Conservation (phyloP, 768 basidiomycete genomes). For the Gyrodon lividus region DNA sequence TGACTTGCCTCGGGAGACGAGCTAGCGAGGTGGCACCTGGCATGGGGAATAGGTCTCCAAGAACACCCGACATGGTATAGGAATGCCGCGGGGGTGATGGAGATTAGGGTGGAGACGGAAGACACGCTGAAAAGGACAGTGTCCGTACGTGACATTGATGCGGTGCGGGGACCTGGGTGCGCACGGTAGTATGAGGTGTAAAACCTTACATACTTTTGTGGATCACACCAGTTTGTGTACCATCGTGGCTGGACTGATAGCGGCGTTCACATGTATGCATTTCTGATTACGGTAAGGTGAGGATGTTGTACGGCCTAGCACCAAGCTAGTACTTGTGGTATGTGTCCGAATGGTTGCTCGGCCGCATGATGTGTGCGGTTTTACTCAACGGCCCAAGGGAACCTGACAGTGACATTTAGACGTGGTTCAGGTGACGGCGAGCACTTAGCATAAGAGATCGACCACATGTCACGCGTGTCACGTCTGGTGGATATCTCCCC, state of each 20-base stretch:
- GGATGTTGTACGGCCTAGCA: slow-evolving; percentile 29
- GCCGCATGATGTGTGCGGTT: slow-evolving; percentile 16
- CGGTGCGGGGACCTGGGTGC: slow-evolving; percentile 34
- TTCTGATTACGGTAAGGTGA: slow-evolving; percentile 32
- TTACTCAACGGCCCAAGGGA: slow-evolving; percentile 13
- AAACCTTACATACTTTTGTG: slow-evolving; percentile 30
- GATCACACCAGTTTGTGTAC: slow-evolving; percentile 26
- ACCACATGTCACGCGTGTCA: slow-evolving; percentile 21
- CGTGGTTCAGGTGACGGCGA: slow-evolving; percentile 17
- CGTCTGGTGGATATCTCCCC: slow-evolving; percentile 28
- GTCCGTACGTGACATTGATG: slow-evolving; percentile 34
- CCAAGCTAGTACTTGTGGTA: neutral
- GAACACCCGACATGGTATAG: slow-evolving; percentile 13
- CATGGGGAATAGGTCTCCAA: slow-evolving; percentile 11
- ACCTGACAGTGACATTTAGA: slow-evolving; percentile 29
- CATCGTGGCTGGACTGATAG: slow-evolving; percentile 20
- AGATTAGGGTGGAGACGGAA: slow-evolving; percentile 31
- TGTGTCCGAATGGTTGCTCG: slow-evolving; percentile 17
- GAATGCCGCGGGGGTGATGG: slow-evolving; percentile 33
- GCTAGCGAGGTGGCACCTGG: slow-evolving; percentile 11
- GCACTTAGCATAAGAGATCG: slow-evolving; percentile 16
- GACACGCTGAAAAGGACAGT: slow-evolving; percentile 31
- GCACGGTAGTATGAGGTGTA: slow-evolving; percentile 32
- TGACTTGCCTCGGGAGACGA: neutral
- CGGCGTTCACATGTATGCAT: slow-evolving; percentile 36